A percentile compares a stretch with the other conserved stretches of the same genome.
phyloP scores from a whole-genome alignment of 768 basidiomycete species.

The Podaxis mareebaensis region DNA sequence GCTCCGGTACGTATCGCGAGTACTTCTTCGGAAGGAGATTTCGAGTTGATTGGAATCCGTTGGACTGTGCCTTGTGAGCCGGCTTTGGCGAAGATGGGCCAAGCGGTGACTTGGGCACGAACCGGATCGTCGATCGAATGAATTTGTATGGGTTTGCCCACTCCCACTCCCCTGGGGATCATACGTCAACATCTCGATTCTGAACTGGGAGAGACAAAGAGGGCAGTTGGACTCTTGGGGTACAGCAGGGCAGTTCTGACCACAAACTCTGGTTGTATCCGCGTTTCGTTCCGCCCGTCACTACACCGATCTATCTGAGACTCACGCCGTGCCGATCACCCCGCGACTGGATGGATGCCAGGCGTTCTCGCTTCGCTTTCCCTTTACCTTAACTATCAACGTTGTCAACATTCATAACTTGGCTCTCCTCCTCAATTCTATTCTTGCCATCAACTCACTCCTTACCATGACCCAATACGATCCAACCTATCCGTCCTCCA shows the following conservation, averaged over 20 bases:
- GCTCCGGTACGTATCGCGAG: constrained; percentile 45
- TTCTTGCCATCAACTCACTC: constrained; percentile 16
- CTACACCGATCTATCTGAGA: constrained; percentile 43
- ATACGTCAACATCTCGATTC: constrained; percentile 41
- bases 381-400: constrained; percentile 20
- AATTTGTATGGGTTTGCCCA: constrained; percentile 36
- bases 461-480: constrained; percentile 17
- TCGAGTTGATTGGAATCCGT: constrained; percentile 40
- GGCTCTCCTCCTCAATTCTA: constrained; percentile 16
- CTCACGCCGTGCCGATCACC: constrained; percentile 42
- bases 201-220: constrained; percentile 40
- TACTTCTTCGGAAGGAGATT: constrained; percentile 46
- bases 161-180: constrained; percentile 39
- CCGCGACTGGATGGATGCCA: constrained; percentile 27
- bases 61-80: constrained; percentile 46
- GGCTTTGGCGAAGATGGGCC: constrained; percentile 43
- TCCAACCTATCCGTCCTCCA: constrained; percentile 12
- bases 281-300: constrained; percentile 44
- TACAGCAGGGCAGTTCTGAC: constrained; percentile 35
- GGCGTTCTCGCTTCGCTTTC: constrained; percentile 19
- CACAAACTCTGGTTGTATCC: constrained; percentile 40
- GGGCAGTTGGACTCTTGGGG: constrained; percentile 31
- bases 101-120: constrained; percentile 46
- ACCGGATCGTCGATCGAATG: constrained; percentile 45
- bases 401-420: constrained; percentile 19